Evolutionary conservation across 1,284 basidiomycete genomes (phyloP).

Genomic region (Ceraceosorus guamensis): DNA sequence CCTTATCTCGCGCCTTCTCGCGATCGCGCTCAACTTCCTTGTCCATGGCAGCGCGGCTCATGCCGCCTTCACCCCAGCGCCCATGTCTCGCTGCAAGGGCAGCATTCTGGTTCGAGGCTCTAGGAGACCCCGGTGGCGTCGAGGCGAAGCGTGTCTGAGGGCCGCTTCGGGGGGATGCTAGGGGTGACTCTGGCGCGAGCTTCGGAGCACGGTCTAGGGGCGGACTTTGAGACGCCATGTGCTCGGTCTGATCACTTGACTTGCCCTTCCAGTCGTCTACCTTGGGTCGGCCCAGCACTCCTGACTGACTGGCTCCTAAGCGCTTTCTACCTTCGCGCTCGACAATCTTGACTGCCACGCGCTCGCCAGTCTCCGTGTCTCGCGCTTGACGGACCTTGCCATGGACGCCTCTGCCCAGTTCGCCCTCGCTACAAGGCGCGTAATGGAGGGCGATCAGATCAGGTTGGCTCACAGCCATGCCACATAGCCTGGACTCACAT

Average conservation of each 20-base stretch:
- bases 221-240: not conserved
- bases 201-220: too few species aligned
- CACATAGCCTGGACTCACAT: slow-evolving; percentile 52
- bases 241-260: not conserved
- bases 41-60: slow-evolving; percentile 12
- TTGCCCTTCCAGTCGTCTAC: not conserved
- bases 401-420: slow-evolving; percentile 44
- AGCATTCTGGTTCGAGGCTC: not conserved
- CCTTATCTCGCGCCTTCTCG: slow-evolving; percentile 30
- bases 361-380: slow-evolving; percentile 38
- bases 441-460: not conserved
- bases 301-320: slow-evolving; percentile 21
- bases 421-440: slow-evolving; percentile 18
- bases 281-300: too few species aligned
- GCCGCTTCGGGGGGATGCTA: not conserved
- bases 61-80: slow-evolving; percentile 13
- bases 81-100: slow-evolving; percentile 9
- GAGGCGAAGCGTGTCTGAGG: slow-evolving; percentile 16
- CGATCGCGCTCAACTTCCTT: slow-evolving; percentile 20
- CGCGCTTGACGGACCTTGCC: slow-evolving; percentile 43
- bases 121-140: not conserved
- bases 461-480: slow-evolving; percentile 31
- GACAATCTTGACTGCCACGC: slow-evolving; percentile 47
- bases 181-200: too few species aligned
- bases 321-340: slow-evolving; percentile 39